A percentile compares a stretch with the other conserved stretches of the same genome.
Evolutionary conservation across 2,329 filamentous ascomycete species (phyloP).

Genomic region (Didymella lethalis): DNA sequence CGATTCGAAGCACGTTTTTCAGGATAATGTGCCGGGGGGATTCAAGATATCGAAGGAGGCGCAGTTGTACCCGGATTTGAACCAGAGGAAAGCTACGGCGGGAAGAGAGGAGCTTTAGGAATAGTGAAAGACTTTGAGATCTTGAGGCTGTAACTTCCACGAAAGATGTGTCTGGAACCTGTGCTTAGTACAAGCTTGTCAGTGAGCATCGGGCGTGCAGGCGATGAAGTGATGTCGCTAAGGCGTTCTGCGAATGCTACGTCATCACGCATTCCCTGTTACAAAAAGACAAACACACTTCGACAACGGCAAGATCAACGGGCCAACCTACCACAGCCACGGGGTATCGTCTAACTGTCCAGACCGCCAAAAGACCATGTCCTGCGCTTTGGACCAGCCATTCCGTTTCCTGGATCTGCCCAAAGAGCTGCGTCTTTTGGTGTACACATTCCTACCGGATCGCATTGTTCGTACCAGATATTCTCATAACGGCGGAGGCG

Average conservation of each 20-base stretch:
- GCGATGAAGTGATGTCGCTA: too few species aligned
- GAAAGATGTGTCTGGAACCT: too few species aligned
- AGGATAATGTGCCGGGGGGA: conserved; percentile 36
- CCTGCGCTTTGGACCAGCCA: not conserved
- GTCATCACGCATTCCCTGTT: not conserved
- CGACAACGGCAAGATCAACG: too few species aligned
- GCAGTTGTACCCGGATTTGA: not conserved
- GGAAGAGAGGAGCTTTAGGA: not conserved
- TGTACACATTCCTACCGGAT: not conserved
- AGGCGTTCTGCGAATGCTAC: not conserved
- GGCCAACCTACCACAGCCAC: not conserved
- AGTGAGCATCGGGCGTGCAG: too few species aligned
- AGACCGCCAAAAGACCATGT: not conserved
- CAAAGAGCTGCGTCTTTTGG: not conserved
- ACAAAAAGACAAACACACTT: too few species aligned
- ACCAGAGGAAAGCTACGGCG: not conserved
- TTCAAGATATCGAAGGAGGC: conserved; percentile 39
- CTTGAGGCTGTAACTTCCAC: too few species aligned
- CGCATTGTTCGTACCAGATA: not conserved
- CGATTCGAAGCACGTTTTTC: conserved; percentile 35
- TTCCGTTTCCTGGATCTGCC: not conserved
- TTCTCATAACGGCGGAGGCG: not conserved
- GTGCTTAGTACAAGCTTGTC: too few species aligned
- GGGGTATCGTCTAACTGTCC: not conserved
- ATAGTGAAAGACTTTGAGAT: not conserved